Evolutionary conservation across 495 filamentous ascomycete genomes (phyloP), one percentile per base, ranked within the genome.

Genomic region (Eremomyces bilateralis): DNA sequence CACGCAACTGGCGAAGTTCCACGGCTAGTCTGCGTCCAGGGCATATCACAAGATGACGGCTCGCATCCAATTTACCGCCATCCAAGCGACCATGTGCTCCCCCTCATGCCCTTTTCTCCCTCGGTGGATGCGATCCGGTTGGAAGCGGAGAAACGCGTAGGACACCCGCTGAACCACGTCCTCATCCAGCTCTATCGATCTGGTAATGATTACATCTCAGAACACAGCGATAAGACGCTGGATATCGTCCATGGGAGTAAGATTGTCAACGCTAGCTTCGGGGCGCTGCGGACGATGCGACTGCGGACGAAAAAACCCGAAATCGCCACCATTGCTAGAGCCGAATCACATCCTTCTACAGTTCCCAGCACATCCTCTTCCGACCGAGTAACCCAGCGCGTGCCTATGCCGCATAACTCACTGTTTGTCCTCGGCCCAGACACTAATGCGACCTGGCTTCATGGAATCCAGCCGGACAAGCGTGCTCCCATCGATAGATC

Each of bases 181-280:
- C 62, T 97, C 11, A 85, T 95, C 21, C 88, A 97, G 49, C 67
- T 84, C 28, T 97, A 97, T 47, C 83, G 88, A 6, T 63, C 68
- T 43, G 84, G 90, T 15, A 65, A 73, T n/a, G 88, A 97, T 51
- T 76, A 79, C 43, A 99, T 99, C 40, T 91, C 82, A 5, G 90
- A 99, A 47, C 88, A 99, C 50, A 82, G 77, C 20, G 88, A 99
- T 47, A 99, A 99, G 56, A 93, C 85, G 0, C 56, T 99, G 4
- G 88, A 99, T 43, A 90, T 99, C 35, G 73, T 67, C 21, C 71
- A 65, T 28, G 73, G 66, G 10, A 83, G 72, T 10, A 79, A 57
- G 37, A 91, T 99, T 40, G 82, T 81, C 35, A 95, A 95, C 48
- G 72, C 94, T 31, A 91, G 80, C 39, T 61, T 99, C 15, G 88